Conservation (phyloP, 2,329 filamentous ascomycete genomes). For the Cladosporium austrohemisphaericum region DNA sequence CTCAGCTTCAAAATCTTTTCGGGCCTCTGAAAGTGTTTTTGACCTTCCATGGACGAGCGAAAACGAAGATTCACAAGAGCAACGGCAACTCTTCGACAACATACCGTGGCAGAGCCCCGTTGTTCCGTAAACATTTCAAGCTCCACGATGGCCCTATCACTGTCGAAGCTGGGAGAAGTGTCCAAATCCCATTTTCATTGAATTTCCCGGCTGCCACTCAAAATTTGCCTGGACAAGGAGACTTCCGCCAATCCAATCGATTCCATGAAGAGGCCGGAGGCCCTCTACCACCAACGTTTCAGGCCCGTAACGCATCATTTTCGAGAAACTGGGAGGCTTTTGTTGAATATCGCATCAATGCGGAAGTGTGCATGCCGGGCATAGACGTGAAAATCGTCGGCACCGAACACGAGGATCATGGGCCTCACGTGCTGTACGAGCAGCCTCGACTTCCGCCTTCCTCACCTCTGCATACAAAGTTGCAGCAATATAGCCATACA, state of each 20-base stretch:
- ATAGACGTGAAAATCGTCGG: slow-evolving; percentile 13
- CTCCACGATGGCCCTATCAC: slow-evolving; percentile 12
- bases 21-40: slow-evolving; percentile 13
- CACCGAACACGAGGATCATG: background rate
- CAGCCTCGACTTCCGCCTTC: slow-evolving; percentile 8
- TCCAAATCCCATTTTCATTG: slow-evolving; percentile 12
- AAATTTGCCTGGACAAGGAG: slow-evolving; percentile 1
- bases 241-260: slow-evolving; percentile 1
- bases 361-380: slow-evolving; percentile 7
- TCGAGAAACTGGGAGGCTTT: background rate
- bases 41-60: slow-evolving; percentile 14
- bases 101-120: slow-evolving; percentile 16
- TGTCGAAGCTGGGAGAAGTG: background rate
- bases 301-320: background rate
- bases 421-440: slow-evolving; percentile 10
- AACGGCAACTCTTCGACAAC: slow-evolving; percentile 9
- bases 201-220: slow-evolving; percentile 12
- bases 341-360: slow-evolving; percentile 14
- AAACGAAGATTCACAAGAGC: slow-evolving; percentile 16
- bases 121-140: slow-evolving; percentile 8
- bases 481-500: background rate
- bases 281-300: slow-evolving; percentile 15
- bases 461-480: background rate
- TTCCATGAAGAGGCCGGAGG: slow-evolving; percentile 9
- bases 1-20: slow-evolving; percentile 4